Conservation (phyloP, 305 asterid species). For the Petunia hybrid region DNA sequence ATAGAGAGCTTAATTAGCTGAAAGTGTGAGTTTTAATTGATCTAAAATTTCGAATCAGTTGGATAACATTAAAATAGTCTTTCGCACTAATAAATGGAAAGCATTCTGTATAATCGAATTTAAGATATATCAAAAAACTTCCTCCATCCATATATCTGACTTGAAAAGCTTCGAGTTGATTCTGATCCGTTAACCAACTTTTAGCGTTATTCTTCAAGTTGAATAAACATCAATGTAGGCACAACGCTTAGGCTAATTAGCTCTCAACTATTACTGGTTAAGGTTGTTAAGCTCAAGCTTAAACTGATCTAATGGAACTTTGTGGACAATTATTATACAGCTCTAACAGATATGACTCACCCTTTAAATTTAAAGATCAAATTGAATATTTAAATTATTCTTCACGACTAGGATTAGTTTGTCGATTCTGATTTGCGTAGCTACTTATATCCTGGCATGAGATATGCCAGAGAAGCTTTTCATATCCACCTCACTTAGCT, state of each 20-base stretch:
- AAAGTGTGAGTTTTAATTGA: not conserved
- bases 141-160: not conserved
- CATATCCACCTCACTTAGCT: not conserved
- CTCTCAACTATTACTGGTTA: too few species aligned
- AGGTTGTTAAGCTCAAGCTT: too few species aligned
- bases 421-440: not conserved
- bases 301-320: too few species aligned
- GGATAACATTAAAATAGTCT: not conserved
- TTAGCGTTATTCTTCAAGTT: not conserved
- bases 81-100: not conserved
- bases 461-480: not conserved
- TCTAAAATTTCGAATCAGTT: not conserved
- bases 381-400: not conserved
- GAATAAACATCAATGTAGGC: not conserved
- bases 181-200: not conserved
- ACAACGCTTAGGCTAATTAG: not conserved
- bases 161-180: not conserved
- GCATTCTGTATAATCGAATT: not conserved
- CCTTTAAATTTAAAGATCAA: not conserved
- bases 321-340: not conserved
- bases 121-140: not conserved
- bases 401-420: not conserved
- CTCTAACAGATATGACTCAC: not conserved
- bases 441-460: not conserved
- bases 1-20: not conserved